A percentile compares a stretch with the other conserved stretches of the same genome.
These are phyloP conservation scores for Fusarium verrucosum DNA, from an alignment of 2,329 filamentous ascomycete genomes.

Conservation along the genomic window DNA sequence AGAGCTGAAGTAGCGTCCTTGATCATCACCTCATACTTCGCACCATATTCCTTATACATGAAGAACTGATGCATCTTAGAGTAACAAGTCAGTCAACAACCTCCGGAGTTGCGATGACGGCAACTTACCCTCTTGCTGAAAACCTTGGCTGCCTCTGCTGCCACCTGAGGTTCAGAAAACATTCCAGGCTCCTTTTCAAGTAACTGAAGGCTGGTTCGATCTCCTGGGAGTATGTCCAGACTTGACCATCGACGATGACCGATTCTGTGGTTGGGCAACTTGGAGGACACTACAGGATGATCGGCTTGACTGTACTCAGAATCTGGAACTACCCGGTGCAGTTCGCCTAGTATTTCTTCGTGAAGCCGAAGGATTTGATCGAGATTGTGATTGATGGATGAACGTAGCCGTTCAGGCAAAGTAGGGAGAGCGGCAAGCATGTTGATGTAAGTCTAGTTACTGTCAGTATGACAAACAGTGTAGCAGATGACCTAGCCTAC, in stretches of 20 bases:
- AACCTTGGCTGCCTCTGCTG: slow-evolving; percentile 67
- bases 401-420: slow-evolving; percentile 69
- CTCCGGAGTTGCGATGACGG: background rate
- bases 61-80: slow-evolving; percentile 80
- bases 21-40: slow-evolving; percentile 87
- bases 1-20: slow-evolving; percentile 77
- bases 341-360: slow-evolving; percentile 78
- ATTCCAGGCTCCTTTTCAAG: slow-evolving; percentile 60
- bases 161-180: slow-evolving; percentile 66
- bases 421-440: slow-evolving; percentile 76
- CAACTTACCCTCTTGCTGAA: slow-evolving; percentile 66
- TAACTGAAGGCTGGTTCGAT: slow-evolving; percentile 52
- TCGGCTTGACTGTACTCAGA: slow-evolving; percentile 66
- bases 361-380: slow-evolving; percentile 84
- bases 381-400: slow-evolving; percentile 81
- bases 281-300: slow-evolving; percentile 8
- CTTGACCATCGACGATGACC: slow-evolving; percentile 60
- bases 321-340: slow-evolving; percentile 76
- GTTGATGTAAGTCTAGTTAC: slow-evolving; percentile 73
- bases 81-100: background rate
- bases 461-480: slow-evolving; percentile 30
- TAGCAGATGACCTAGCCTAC: slow-evolving; percentile 58
- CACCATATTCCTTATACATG: slow-evolving; percentile 90
- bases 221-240: slow-evolving; percentile 57
- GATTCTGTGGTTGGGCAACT: slow-evolving; percentile 16